These are phyloP conservation scores for Diversispora eburnea DNA, from an alignment of 192 early-diverging fungal genomes.

Conservation along the genomic window DNA sequence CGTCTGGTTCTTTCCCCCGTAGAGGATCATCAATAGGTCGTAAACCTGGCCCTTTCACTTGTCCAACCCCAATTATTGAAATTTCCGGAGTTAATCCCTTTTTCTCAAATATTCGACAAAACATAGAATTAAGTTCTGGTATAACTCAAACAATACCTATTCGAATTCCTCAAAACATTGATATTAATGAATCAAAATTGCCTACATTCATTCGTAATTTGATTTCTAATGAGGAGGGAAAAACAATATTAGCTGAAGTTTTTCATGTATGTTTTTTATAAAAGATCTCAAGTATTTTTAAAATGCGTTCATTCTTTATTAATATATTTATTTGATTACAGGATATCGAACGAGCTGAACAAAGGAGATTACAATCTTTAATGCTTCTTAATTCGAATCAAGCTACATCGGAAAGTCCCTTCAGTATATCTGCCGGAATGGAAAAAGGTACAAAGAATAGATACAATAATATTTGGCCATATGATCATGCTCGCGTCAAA, in stretches of 20 bases:
- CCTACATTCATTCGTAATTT: slow-evolving; percentile 32
- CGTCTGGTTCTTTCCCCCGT: neutral
- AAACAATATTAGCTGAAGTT: slow-evolving; percentile 33
- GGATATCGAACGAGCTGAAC: slow-evolving; percentile 65
- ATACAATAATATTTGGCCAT: slow-evolving; percentile 85
- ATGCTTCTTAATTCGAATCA: slow-evolving; percentile 61
- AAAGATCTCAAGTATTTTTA: neutral
- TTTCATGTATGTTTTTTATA: slow-evolving; percentile 35
- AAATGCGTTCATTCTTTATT: slow-evolving; percentile 1
- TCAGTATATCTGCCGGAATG: slow-evolving; percentile 76
- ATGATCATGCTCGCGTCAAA: slow-evolving; percentile 61
- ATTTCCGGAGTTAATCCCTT: slow-evolving; percentile 56
- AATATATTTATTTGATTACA: slow-evolving; percentile 25
- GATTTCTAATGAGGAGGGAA: slow-evolving; percentile 26
- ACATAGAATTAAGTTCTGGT: slow-evolving; percentile 50
- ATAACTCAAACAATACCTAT: slow-evolving; percentile 56
- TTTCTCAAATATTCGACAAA: slow-evolving; percentile 60
- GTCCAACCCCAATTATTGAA: slow-evolving; percentile 56
- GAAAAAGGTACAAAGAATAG: slow-evolving; percentile 74
- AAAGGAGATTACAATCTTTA: slow-evolving; percentile 62
- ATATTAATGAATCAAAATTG: slow-evolving; percentile 31
- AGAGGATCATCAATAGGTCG: neutral
- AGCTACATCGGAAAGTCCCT: slow-evolving; percentile 49
- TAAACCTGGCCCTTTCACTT: slow-evolving; percentile 45
- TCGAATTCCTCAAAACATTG: slow-evolving; percentile 43